Conservation (phyloP, 2,329 filamentous ascomycete genomes). For the Gaeumannomyces tritici region DNA sequence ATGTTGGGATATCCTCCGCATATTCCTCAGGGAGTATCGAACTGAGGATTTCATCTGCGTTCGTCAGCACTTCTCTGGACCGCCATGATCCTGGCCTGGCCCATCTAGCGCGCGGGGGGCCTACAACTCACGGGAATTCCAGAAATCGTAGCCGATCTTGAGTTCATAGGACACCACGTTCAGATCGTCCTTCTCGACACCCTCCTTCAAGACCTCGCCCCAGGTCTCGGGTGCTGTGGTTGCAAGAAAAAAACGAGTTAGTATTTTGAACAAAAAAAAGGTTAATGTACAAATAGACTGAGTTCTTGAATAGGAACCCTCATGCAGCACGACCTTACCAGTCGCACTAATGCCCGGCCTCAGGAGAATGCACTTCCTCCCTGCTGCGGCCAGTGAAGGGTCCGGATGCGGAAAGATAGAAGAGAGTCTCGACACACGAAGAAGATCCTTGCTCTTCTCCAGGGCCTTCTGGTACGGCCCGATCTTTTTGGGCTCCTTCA, state of each 20-base stretch:
- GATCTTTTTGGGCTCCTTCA: slow-evolving; percentile 69
- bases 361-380: slow-evolving; percentile 53
- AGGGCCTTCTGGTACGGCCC: slow-evolving; percentile 60
- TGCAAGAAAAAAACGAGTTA: no score
- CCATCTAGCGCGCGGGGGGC: neutral
- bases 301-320: neutral
- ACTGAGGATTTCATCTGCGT: slow-evolving; percentile 66
- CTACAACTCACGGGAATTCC: slow-evolving; percentile 59
- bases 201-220: slow-evolving; percentile 59
- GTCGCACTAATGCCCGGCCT: slow-evolving; percentile 43
- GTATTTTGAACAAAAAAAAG: no score
- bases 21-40: slow-evolving; percentile 73
- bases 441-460: slow-evolving; percentile 53
- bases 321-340: slow-evolving; percentile 22
- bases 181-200: slow-evolving; percentile 59
- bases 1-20: slow-evolving; percentile 71
- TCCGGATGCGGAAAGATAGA: slow-evolving; percentile 57
- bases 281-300: no score
- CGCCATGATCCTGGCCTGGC: neutral
- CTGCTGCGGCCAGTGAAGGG: slow-evolving; percentile 36
- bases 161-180: slow-evolving; percentile 67
- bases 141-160: slow-evolving; percentile 72
- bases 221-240: slow-evolving; percentile 59
- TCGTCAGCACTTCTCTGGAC: neutral
- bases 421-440: slow-evolving; percentile 54